Percentiles rank a stretch among this genome's conserved stretches.
Evolutionary conservation across 768 basidiomycete species (phyloP).

Genomic region (Lactarius indigo): DNA sequence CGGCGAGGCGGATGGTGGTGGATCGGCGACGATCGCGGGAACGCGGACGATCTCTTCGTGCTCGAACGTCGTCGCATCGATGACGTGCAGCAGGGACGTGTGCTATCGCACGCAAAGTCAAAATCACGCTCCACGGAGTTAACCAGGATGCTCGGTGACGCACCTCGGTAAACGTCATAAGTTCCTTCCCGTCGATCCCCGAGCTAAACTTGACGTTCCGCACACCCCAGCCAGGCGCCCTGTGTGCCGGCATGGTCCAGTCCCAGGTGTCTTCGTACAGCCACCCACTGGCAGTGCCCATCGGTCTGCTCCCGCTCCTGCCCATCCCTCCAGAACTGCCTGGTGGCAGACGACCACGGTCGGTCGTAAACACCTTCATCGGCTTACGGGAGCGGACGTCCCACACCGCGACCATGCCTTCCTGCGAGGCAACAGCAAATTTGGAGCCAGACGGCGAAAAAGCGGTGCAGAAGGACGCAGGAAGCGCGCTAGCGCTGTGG

Average conservation of each 20-base stretch:
- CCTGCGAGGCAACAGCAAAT: slow-evolving; percentile 81
- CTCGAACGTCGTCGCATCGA: slow-evolving; percentile 87
- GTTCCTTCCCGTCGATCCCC: slow-evolving; percentile 56
- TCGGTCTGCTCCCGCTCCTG: slow-evolving; percentile 30
- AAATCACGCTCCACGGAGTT: background rate
- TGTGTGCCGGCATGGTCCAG: slow-evolving; percentile 48
- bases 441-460: slow-evolving; percentile 74
- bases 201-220: slow-evolving; percentile 83
- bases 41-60: slow-evolving; percentile 64
- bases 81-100: slow-evolving; percentile 73
- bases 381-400: slow-evolving; percentile 74
- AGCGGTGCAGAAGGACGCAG: slow-evolving; percentile 76
- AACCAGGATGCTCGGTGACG: slow-evolving; percentile 21
- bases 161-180: slow-evolving; percentile 91
- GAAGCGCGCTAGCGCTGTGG: slow-evolving; percentile 34
- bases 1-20: slow-evolving; percentile 22
- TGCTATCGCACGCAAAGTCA: slow-evolving; percentile 48
- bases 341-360: slow-evolving; percentile 34
- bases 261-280: slow-evolving; percentile 64
- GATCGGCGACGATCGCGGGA: slow-evolving; percentile 38
- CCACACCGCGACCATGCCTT: slow-evolving; percentile 78
- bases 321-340: slow-evolving; percentile 15
- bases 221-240: slow-evolving; percentile 79
- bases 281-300: slow-evolving; percentile 47
- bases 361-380: slow-evolving; percentile 63